Evolutionary conservation across 768 basidiomycete species (phyloP).

Genomic region (Podaxis sp.): DNA sequence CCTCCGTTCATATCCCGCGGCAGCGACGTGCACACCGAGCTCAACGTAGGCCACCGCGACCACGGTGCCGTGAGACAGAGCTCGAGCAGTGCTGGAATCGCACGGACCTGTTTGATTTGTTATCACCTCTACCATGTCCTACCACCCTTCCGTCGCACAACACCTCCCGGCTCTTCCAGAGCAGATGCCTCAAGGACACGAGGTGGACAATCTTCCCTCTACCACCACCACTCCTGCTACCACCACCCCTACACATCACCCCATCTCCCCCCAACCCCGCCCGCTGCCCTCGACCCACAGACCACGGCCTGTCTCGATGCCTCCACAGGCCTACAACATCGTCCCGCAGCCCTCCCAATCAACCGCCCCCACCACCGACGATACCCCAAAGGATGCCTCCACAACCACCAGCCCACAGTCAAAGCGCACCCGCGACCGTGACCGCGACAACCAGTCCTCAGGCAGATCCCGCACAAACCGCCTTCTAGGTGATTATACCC

Average conservation of each 20-base stretch:
- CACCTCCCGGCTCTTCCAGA: slow-evolving; percentile 44
- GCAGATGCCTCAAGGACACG: slow-evolving; percentile 52
- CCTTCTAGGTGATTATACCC: slow-evolving; percentile 89
- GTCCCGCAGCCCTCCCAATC: neutral
- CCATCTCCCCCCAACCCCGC: slow-evolving; percentile 23
- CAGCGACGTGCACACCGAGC: slow-evolving; percentile 1
- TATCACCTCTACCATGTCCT: slow-evolving; percentile 18
- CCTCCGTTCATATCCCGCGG: neutral
- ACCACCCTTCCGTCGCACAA: slow-evolving; percentile 44
- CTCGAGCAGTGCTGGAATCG: neutral
- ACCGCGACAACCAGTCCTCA: slow-evolving; percentile 6
- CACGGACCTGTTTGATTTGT: slow-evolving; percentile 5
- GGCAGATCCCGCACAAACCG: slow-evolving; percentile 35
- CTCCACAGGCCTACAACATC: slow-evolving; percentile 48
- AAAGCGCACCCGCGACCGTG: slow-evolving; percentile 8
- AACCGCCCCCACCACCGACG: slow-evolving; percentile 12
- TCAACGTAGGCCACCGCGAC: neutral
- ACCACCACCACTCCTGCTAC: slow-evolving; percentile 41
- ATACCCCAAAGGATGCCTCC: slow-evolving; percentile 1
- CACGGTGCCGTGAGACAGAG: neutral
- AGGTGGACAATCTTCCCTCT: slow-evolving; percentile 46
- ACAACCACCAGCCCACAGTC: slow-evolving; percentile 13
- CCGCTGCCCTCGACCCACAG: slow-evolving; percentile 32
- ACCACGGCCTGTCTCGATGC: slow-evolving; percentile 72
- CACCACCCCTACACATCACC: slow-evolving; percentile 20